Evolutionary conservation across 176 grass and related monocot genomes (phyloP).

Genomic region (Juncus effusus): DNA sequence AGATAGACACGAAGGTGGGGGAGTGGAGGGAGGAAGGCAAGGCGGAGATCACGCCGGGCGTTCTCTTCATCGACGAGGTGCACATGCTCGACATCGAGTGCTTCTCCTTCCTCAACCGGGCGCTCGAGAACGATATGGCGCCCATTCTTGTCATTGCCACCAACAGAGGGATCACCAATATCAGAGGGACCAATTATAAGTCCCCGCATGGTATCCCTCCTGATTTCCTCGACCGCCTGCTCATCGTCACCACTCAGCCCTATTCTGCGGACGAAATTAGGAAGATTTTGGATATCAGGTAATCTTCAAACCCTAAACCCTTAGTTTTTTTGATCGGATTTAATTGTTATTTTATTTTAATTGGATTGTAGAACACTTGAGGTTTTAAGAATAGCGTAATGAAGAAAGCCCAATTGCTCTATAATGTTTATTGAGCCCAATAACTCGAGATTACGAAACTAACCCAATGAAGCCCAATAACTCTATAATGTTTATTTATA

Average conservation of each 20-base stretch:
- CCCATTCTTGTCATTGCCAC: constrained; percentile 84
- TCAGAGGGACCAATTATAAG: constrained; percentile 77
- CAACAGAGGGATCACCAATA: constrained; percentile 78
- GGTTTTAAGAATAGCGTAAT: too few relatives aligned
- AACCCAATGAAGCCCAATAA: too few relatives aligned
- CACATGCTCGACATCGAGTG: constrained; percentile 98
- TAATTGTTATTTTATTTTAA: too few relatives aligned
- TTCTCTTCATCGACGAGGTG: constrained; percentile 90
- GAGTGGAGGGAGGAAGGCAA: constrained; percentile 98
- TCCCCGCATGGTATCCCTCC: constrained; percentile 82
- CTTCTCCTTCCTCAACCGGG: constrained; percentile 89
- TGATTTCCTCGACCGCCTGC: constrained; percentile 70
- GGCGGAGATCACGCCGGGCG: constrained; percentile 88
- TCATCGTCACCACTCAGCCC: constrained; percentile 73
- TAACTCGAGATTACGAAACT: too few relatives aligned
- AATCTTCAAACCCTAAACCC: not conserved
- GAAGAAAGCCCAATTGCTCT: too few relatives aligned
- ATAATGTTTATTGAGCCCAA: too few relatives aligned
- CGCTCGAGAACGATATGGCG: constrained; percentile 88
- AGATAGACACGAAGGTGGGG: constrained; percentile 85
- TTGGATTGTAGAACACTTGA: too few relatives aligned
- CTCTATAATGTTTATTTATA: too few relatives aligned
- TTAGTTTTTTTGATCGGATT: too few relatives aligned
- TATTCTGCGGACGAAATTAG: constrained; percentile 61
- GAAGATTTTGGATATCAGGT: constrained; percentile 76